Base-by-base conservation (phyloP, 345 rosid species). In the Acer saccharum region DNA sequence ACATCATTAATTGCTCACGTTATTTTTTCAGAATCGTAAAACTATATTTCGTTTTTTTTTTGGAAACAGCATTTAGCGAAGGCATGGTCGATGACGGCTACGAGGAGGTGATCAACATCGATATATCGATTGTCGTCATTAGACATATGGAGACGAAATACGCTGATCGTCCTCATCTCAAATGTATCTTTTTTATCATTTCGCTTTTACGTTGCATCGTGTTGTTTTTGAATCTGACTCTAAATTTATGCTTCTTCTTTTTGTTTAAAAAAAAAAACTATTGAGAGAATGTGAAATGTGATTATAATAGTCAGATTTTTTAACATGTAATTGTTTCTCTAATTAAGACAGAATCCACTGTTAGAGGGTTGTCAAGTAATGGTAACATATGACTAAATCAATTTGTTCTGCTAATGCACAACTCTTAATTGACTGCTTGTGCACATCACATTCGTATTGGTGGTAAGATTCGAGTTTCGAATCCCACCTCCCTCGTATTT, bases 11-110 rank as follows among this genome's bases (percentile, higher is more conserved):
- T 60, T 11, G 2, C 64, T 60, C 25, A n/a, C 27, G 10, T 57
- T n/a, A 10, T 12, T 54, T 54, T 13, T 54, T 54, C 13, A 43
- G 46, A 43, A 43, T 43, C 46, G 46, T 43, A 43, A 43, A 43
- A 43, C 10, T 43, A 43, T 21, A 18, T 13, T 57, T n/a, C 13
- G 1, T 54, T 57, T 16, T 57, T 55, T 55, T 8, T 60, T 58
- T 58, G n/a, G 10, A 60, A 55, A 79, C 86, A 92, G 98, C 89
- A 44, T 92, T 94, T 73, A 90, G 97, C 68, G 90, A 91, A 77
- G 93, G 86, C 17, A 84, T 94, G 98, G 89, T 84, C 73, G 91
- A 90, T 66, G 97, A 90, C 77, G 97, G 97, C 17, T 94, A 90
- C 69, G 88, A 89, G 78, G 93, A 92, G 65, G 93, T 94, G 61